A percentile compares a stretch with the other conserved stretches of the same genome.
These are phyloP conservation scores for Passalora sequoiae DNA, from an alignment of 2,329 filamentous ascomycete genomes.

Conservation along the genomic window DNA sequence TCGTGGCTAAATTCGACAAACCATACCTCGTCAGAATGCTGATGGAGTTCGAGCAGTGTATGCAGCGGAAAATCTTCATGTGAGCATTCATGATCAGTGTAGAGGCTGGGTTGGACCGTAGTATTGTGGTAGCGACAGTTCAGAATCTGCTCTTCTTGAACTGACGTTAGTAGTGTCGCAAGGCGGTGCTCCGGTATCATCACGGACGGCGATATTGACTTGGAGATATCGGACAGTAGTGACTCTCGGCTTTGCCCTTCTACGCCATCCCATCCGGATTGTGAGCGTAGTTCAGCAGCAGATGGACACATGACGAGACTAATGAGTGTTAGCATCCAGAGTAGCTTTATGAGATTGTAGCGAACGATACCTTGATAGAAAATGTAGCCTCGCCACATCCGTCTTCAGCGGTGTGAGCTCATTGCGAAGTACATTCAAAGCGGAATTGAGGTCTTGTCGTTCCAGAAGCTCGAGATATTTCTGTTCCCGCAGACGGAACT, in stretches of 20 bases:
- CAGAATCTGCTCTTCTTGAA: slow-evolving; percentile 78
- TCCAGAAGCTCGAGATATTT: slow-evolving; percentile 92
- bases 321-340: slow-evolving; percentile 23
- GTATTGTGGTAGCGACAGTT: slow-evolving; percentile 87
- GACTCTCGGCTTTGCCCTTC: slow-evolving; percentile 66
- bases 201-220: slow-evolving; percentile 87
- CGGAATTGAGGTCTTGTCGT: slow-evolving; percentile 63
- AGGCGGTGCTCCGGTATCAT: slow-evolving; percentile 94
- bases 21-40: slow-evolving; percentile 83
- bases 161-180: slow-evolving; percentile 71
- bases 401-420: slow-evolving; percentile 84
- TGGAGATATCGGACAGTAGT: slow-evolving; percentile 76
- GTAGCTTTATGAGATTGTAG: no score
- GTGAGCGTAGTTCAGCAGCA: slow-evolving; percentile 66
- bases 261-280: slow-evolving; percentile 82
- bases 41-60: slow-evolving; percentile 62
- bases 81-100: slow-evolving; percentile 82
- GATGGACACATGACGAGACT: slow-evolving; percentile 86
- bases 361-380: slow-evolving; percentile 68
- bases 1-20: slow-evolving; percentile 85
- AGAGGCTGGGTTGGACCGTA: slow-evolving; percentile 71
- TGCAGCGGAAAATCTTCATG: slow-evolving; percentile 72
- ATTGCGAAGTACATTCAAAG: slow-evolving; percentile 75
- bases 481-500: slow-evolving; percentile 83
- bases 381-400: slow-evolving; percentile 70